A percentile compares a stretch with the other conserved stretches of the same genome.
Conservation (phyloP, 2,329 filamentous ascomycete genomes). For the Clonostachys sp. region DNA sequence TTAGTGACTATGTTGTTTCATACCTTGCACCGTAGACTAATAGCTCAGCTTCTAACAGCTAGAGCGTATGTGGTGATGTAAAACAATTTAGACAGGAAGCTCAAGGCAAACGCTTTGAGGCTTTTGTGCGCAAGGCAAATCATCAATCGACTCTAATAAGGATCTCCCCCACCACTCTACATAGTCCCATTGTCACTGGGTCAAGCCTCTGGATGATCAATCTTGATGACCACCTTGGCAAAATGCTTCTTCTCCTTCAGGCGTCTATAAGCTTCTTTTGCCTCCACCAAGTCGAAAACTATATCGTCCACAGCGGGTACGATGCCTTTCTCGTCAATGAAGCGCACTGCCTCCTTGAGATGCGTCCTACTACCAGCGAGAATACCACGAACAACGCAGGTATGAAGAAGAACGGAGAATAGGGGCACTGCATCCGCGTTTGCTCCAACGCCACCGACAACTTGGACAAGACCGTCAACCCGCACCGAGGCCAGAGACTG, state of each 20-base stretch:
- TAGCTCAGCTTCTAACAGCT: no score
- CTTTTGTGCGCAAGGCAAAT: no score
- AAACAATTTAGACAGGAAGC: no score
- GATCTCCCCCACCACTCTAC: no score
- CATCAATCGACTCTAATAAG: no score
- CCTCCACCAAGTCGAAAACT: constrained; percentile 19
- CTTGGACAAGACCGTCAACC: constrained; percentile 20
- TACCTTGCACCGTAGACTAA: no score
- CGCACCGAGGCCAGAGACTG: constrained; percentile 48
- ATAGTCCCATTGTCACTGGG: no score
- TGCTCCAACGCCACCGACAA: constrained; percentile 26
- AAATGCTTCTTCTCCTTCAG: constrained; percentile 26
- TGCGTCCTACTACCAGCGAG: constrained; percentile 15
- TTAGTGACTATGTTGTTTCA: no score
- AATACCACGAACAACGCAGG: constrained; percentile 20
- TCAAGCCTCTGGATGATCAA: constrained; percentile 8
- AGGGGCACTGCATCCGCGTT: constrained; percentile 11
- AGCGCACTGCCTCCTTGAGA: constrained; percentile 18
- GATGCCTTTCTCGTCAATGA: constrained; percentile 21
- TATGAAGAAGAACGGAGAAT: constrained; percentile 13
- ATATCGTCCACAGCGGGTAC: constrained; percentile 20
- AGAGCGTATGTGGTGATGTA: no score
- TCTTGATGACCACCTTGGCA: constrained; percentile 23
- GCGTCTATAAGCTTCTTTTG: constrained; percentile 20
- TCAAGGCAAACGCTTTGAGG: no score